Evolutionary conservation across 2,329 filamentous ascomycete species (phyloP), one percentile per base, ranked within the genome.

Genomic region (Dendryphion nanum): DNA sequence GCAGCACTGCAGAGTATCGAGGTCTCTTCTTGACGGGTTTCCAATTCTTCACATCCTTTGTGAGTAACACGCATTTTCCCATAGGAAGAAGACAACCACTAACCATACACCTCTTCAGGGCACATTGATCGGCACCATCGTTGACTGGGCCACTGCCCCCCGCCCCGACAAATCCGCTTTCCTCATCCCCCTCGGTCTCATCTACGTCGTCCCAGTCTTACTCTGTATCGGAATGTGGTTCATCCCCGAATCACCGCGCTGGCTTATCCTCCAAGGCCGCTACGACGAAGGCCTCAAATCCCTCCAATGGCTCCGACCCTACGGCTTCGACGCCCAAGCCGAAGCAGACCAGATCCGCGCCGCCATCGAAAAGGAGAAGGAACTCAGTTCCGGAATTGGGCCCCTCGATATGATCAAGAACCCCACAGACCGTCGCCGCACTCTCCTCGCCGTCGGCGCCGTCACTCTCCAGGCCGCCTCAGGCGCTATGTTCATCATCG

Each of bases 171-270:
- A 63, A 19, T 54, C 53, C 1, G 41, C 63, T 1, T 72, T 71
- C 47, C 53, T 70, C 13, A 75, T 78, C 24, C 75, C 75, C 0
- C 59, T 78, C 2, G 63, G 74, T 38, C 70, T 79, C 47, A 78
- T 80, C 26, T 74, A 74, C 70, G 50, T 77, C 33, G 69, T 61
- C 12, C 57, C 60, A 0, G 28, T 55, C 18, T 40, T 78, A 24
- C 73, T 76, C 1, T 54, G 63, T 12, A 48, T 76, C 28, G 44
- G 44, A 4, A 54, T 63, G 37, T 52, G 50, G 37, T 60, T 59
- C 32, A 55, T 63, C 14, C 59, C 59, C 1, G 57, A 62, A 29
- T 57, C 53, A 2, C 59, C 59, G 1, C 51, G 58, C 0, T 63
- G 59, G 59, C 45, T 63, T n/a, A 58, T 62, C 12, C 39, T 60